Conservation (phyloP, 768 basidiomycete genomes). For the Lactarius sanguifluus region DNA sequence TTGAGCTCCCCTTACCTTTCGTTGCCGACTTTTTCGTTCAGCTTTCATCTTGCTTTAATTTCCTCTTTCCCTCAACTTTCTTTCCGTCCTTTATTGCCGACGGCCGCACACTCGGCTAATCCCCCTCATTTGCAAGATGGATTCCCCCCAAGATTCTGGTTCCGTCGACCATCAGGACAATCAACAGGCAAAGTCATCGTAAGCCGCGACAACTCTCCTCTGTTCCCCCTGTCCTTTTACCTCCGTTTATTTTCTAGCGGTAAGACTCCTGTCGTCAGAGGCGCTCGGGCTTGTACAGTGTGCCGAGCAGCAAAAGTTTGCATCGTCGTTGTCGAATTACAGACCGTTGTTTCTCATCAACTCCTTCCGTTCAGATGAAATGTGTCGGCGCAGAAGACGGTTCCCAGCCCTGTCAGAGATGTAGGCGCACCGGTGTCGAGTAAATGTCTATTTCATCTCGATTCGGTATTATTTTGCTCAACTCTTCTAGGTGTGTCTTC, state of each 20-base stretch:
- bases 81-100: slow-evolving; percentile 8
- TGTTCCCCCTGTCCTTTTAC: not conserved
- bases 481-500: slow-evolving; percentile 63
- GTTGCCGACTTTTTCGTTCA: not conserved
- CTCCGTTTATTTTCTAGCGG: slow-evolving; percentile 33
- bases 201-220: not conserved
- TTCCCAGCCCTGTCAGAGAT: slow-evolving; percentile 76
- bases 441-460: slow-evolving; percentile 28
- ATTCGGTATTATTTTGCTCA: slow-evolving; percentile 29
- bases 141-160: slow-evolving; percentile 17
- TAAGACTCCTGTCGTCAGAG: slow-evolving; percentile 48
- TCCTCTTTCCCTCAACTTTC: not conserved
- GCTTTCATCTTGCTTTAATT: not conserved
- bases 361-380: slow-evolving; percentile 63
- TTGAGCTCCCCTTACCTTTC: slow-evolving; percentile 1
- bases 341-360: slow-evolving; percentile 22
- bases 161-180: slow-evolving; percentile 23
- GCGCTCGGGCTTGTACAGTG: slow-evolving; percentile 73
- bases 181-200: slow-evolving; percentile 29
- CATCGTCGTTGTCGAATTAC: slow-evolving; percentile 25
- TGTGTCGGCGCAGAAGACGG: slow-evolving; percentile 89
- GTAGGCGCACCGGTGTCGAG: slow-evolving; percentile 74
- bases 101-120: slow-evolving; percentile 8
- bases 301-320: slow-evolving; percentile 79
- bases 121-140: slow-evolving; percentile 10